Conservation (phyloP, 169 alveolate genomes). For the Eimeria sp. region DNA sequence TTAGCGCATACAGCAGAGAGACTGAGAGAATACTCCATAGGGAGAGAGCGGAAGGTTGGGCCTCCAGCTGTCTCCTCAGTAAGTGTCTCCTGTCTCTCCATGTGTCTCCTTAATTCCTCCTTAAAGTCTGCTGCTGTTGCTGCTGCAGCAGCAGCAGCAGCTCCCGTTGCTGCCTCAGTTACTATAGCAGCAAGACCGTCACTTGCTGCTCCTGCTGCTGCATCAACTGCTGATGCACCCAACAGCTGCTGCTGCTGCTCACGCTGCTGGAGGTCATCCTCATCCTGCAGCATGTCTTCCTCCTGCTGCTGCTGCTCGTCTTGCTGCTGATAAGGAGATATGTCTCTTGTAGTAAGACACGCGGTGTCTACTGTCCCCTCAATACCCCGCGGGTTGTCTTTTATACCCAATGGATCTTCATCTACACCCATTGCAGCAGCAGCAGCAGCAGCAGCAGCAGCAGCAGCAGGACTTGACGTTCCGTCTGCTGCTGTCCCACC, state of each 20-base stretch:
- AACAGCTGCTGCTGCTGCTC: slow-evolving; percentile 13
- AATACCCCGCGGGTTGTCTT: not conserved
- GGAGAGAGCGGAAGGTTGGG: slow-evolving; percentile 1
- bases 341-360: not conserved
- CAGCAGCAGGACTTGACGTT: not conserved
- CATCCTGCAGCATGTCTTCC: slow-evolving; percentile 13
- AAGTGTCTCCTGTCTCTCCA: not conserved
- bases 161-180: slow-evolving; percentile 1
- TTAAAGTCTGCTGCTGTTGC: not conserved
- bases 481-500: not conserved
- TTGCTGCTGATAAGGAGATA: slow-evolving; percentile 30
- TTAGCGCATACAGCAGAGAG: slow-evolving; percentile 40
- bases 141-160: not conserved
- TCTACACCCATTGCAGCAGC: not conserved
- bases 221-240: not conserved
- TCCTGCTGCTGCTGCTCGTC: slow-evolving; percentile 53
- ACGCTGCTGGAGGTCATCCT: not conserved
- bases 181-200: not conserved
- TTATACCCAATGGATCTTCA: not conserved
- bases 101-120: not conserved
- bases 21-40: slow-evolving; percentile 50
- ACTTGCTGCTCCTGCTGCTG: slow-evolving; percentile 21
- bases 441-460: slow-evolving; percentile 32
- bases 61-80: slow-evolving; percentile 43
- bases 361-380: not conserved